Evolutionary conservation across 208 protist species (phyloP), one percentile per base, ranked within the genome.

Genomic region (Angomonas deanei): DNA sequence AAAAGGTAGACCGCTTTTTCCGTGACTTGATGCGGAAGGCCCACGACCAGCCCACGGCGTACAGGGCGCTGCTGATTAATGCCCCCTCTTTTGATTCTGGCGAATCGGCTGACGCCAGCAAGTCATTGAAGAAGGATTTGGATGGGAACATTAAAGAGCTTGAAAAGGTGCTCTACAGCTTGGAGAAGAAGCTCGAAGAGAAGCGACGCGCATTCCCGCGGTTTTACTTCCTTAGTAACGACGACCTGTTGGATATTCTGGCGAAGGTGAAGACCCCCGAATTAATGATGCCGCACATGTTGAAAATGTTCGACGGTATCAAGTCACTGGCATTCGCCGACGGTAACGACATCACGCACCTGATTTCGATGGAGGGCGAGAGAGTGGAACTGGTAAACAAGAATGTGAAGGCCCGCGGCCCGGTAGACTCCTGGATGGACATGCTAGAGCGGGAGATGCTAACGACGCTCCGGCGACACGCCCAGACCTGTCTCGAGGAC

Each of bases 261-360:
- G 91, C 98, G 31, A 97, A 99, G 85, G 97, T 97, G 21, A 97
- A 96, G 69, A 97, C 98, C 39, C 97, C 97, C 8, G 92, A 97
- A 61, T 82, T 96, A 53, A 97, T 99, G 69, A 97, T 98, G 86
- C 92, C 94, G 36, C 96, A 99, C 78, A 96, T 98, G 86, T 76
- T 91, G 24, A 99, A 99, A 78, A 98, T 97, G 91, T 99, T 99
- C 71, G 97, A 99, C 77, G 90, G 92, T 69, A 96, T 97, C 68
- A 97, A 97, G 66, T 84, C 85, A 23, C 74, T 97, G 31, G 52
- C 74, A 6, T 86, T 97, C 55, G 66, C 70, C 17, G 78, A 88
- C 36, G 74, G 55, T 11, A 93, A 94, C 59, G 88, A 94, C 61
- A 94, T 97, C 64, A 97, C 92, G 21, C 87, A 95, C 75, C 75